Conservation (phyloP, 768 basidiomycete species). For the Cystofilobasidium capitatum region DNA sequence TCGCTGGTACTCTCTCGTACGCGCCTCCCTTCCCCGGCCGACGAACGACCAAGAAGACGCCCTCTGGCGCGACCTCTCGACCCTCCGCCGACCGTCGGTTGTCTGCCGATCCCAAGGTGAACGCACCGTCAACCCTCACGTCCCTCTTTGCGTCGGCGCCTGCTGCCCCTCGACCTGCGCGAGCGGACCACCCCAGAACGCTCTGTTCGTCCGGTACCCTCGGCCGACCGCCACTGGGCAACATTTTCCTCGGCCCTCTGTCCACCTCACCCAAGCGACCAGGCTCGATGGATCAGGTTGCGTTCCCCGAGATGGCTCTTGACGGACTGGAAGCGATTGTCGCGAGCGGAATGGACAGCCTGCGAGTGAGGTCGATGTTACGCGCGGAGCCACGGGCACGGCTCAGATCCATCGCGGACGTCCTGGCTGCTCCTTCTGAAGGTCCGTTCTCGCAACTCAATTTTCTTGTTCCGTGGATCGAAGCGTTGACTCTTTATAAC, state of each 20-base stretch:
- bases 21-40: slow-evolving; percentile 14
- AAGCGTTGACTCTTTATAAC: neutral
- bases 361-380: neutral
- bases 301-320: slow-evolving; percentile 7
- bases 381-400: neutral
- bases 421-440: neutral
- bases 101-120: neutral
- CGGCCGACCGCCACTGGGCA: slow-evolving; percentile 14
- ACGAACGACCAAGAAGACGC: neutral
- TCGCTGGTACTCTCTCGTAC: slow-evolving; percentile 1
- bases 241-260: slow-evolving; percentile 16
- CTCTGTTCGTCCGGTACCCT: neutral
- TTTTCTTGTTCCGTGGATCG: neutral
- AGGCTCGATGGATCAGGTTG: neutral
- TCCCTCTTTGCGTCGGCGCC: neutral
- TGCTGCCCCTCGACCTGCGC: neutral
- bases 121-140: neutral
- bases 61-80: neutral
- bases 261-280: neutral
- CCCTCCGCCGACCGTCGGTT: too few species aligned
- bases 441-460: neutral
- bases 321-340: slow-evolving; percentile 8
- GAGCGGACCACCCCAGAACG: neutral
- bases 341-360: slow-evolving; percentile 8
- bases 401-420: neutral